Base-by-base conservation (phyloP, 345 rosid species). In the Carallia pectinifolia region DNA sequence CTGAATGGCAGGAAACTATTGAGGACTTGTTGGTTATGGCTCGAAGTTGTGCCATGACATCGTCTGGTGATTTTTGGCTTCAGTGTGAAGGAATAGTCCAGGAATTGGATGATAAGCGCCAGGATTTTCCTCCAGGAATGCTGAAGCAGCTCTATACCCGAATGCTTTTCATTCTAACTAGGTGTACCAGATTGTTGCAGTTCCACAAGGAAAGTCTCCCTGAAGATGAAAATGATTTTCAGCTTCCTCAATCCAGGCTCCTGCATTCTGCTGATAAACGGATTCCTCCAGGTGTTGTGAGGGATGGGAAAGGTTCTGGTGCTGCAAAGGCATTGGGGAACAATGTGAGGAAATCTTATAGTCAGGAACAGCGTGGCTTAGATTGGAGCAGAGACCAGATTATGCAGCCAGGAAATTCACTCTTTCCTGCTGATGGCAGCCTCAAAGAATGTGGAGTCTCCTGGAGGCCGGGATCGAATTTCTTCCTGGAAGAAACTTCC, bases 41-140 rank as follows among this genome's bases (percentile, higher is more conserved):
- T 84, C 89, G 99, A 70, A 84, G 96, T 74, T 92, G 98, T 84
- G 96, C 95, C 71, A 86, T 96, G 97, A 84, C 92, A 67, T 80
- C 88, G 47, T 89, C 99, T 68, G 91, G 91, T 76, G 98, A 96
- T 73, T 96, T 96, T 80, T 96, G 99, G 99, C 98, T 92, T 80
- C 98, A 90, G 74, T 96, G 99, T 81, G 99, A 96, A 84, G 89
- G 97, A 72, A 92, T 92, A 81, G 99, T 96, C 70, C 99, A 96
- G 82, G 99, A 96, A 66, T 77, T 96, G 78, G 99, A 90, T 83
- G 98, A 96, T 81, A 90, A 84, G 75, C 98, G 99, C 62, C 99
- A 96, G 80, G 99, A 96, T 82, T 91, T 85, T 85, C 90, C 98
- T 63, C 90, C 89, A 4, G 98, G 99, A 34, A 88, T 64, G 71